phyloP scores from a whole-genome alignment of 2,329 filamentous ascomycete species.

The Nemania sp. region DNA sequence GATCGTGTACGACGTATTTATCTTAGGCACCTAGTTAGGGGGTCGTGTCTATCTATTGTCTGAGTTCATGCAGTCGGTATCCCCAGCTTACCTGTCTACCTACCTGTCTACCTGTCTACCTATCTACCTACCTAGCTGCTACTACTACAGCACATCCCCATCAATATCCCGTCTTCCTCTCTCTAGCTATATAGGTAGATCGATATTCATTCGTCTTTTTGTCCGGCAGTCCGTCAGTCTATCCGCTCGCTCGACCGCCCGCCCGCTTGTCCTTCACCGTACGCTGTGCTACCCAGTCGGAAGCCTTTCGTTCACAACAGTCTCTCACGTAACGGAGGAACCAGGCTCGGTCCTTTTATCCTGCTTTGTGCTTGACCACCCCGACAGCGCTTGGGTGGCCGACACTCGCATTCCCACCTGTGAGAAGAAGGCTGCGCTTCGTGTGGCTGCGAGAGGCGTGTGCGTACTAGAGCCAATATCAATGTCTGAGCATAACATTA shows the following conservation, averaged over 20 bases:
- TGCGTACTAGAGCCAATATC: slow-evolving; percentile 30
- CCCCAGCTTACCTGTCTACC: not conserved
- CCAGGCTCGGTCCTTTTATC: slow-evolving; percentile 48
- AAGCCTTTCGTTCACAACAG: slow-evolving; percentile 29
- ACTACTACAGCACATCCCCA: not conserved
- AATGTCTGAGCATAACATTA: slow-evolving; percentile 50
- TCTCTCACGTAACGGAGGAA: not conserved
- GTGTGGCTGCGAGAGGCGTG: slow-evolving; percentile 43
- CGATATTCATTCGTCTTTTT: slow-evolving; percentile 8
- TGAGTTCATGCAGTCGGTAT: not conserved
- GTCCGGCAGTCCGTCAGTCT: not conserved
- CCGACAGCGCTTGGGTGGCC: slow-evolving; percentile 42
- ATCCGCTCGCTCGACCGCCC: not conserved
- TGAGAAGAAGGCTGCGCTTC: slow-evolving; percentile 36
- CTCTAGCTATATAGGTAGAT: slow-evolving; percentile 2
- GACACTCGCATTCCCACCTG: slow-evolving; percentile 37
- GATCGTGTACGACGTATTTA: slow-evolving; percentile 6
- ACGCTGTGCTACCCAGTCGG: not conserved
- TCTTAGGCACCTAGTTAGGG: not conserved
- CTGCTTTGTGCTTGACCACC: slow-evolving; percentile 39
- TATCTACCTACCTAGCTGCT: not conserved
- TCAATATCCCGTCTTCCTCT: slow-evolving; percentile 1
- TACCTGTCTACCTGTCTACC: not conserved
- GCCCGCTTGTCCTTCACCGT: not conserved
- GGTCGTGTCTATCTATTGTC: not conserved